These are phyloP conservation scores for Abortiporus biennis DNA, from an alignment of 1,284 basidiomycete genomes.

Conservation along the genomic window DNA sequence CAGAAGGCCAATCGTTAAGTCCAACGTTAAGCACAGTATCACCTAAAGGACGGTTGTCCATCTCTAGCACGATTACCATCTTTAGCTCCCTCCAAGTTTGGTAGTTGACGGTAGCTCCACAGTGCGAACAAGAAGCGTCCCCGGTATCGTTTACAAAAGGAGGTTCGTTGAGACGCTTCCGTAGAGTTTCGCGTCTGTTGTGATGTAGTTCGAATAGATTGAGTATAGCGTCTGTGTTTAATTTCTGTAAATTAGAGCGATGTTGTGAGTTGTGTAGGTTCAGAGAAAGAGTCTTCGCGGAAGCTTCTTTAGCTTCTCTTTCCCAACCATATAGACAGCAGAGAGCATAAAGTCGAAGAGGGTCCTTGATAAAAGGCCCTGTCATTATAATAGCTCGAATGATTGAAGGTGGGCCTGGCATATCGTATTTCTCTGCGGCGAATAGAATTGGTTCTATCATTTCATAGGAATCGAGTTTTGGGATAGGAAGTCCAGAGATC, in stretches of 20 bases:
- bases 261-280: slow-evolving; percentile 41
- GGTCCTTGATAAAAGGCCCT: slow-evolving; percentile 40
- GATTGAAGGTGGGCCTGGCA: slow-evolving; percentile 54
- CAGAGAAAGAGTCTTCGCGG: slow-evolving; percentile 33
- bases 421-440: slow-evolving; percentile 64
- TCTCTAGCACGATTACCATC: slow-evolving; percentile 45
- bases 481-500: slow-evolving; percentile 48
- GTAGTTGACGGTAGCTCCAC: slow-evolving; percentile 44
- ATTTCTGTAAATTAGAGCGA: slow-evolving; percentile 37
- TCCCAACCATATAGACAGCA: slow-evolving; percentile 55
- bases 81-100: slow-evolving; percentile 61
- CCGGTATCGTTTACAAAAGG: slow-evolving; percentile 49
- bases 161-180: slow-evolving; percentile 42
- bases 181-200: slow-evolving; percentile 39
- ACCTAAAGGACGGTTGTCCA: slow-evolving; percentile 50
- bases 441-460: slow-evolving; percentile 47
- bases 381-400: slow-evolving; percentile 47
- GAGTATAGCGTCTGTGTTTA: slow-evolving; percentile 44
- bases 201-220: slow-evolving; percentile 48
- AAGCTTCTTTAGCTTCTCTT: slow-evolving; percentile 43
- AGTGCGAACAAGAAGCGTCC: slow-evolving; percentile 37
- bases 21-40: slow-evolving; percentile 47
- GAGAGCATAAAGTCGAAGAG: slow-evolving; percentile 50
- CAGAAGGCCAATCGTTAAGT: slow-evolving; percentile 47
- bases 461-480: slow-evolving; percentile 44